phyloP scores from a whole-genome alignment of 106 monocot genomes.

The Phalaenopsis aphrodite region DNA sequence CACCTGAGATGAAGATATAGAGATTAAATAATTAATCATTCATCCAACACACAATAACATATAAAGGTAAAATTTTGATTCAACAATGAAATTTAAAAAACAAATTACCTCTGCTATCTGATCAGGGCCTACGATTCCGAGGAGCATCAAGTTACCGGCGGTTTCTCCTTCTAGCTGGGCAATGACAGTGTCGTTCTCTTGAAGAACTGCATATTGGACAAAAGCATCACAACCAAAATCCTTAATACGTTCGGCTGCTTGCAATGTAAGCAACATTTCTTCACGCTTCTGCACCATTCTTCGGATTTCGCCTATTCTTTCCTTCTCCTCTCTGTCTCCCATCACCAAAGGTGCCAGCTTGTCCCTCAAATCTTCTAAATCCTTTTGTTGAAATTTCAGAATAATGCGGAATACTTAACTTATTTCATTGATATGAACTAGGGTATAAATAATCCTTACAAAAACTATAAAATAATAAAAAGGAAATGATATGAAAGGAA shows the following conservation, averaged over 20 bases:
- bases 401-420: too few species aligned
- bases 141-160: slow-evolving; percentile 71
- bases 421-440: too few species aligned
- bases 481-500: too few species aligned
- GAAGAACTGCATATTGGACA: slow-evolving; percentile 65
- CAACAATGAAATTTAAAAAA: not conserved
- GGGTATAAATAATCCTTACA: too few species aligned
- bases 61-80: not conserved
- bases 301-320: slow-evolving; percentile 73
- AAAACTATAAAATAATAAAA: too few species aligned
- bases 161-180: slow-evolving; percentile 58
- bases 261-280: slow-evolving; percentile 34
- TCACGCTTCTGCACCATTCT: slow-evolving; percentile 48
- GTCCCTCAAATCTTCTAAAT: slow-evolving; percentile 75
- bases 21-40: not conserved
- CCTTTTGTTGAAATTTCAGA: too few species aligned
- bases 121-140: slow-evolving; percentile 78
- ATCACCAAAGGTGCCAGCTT: slow-evolving; percentile 70
- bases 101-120: slow-evolving; percentile 77
- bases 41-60: not conserved
- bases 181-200: slow-evolving; percentile 73
- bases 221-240: slow-evolving; percentile 61
- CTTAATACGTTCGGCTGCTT: slow-evolving; percentile 55
- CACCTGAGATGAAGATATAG: slow-evolving; percentile 24
- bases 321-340: slow-evolving; percentile 89